phyloP scores from a whole-genome alignment of 345 rosid genomes.

The Melaleuca quinquenervia region DNA sequence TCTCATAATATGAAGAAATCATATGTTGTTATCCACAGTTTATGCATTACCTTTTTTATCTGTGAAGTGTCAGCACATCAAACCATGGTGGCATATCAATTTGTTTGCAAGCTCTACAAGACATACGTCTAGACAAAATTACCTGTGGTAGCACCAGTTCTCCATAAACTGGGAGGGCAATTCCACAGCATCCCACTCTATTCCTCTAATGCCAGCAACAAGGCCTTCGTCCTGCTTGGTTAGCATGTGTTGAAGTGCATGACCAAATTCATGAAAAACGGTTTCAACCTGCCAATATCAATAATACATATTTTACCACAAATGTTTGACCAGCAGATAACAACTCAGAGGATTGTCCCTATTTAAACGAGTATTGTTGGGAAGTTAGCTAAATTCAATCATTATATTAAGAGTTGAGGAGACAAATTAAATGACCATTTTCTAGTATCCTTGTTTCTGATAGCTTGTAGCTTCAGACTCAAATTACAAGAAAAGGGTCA shows the following conservation, averaged over 20 bases:
- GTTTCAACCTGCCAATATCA: constrained; percentile 62
- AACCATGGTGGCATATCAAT: background rate
- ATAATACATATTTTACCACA: background rate
- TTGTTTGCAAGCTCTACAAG: background rate
- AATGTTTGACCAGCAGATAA: background rate
- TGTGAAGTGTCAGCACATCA: background rate
- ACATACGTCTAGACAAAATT: background rate
- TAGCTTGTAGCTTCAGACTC: background rate
- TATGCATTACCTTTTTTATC: background rate
- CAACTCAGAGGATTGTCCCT: background rate
- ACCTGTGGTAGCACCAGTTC: constrained; percentile 99
- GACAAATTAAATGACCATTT: background rate
- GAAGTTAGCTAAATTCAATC: background rate
- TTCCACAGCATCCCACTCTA: constrained; percentile 97
- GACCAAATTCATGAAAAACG: constrained; percentile 96
- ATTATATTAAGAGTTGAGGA: background rate
- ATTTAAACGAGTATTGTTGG: background rate
- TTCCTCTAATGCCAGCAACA: constrained; percentile 76
- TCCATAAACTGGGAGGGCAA: constrained; percentile 96
- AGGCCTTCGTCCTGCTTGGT: constrained; percentile 86
- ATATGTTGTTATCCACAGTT: background rate
- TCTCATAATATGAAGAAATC: background rate
- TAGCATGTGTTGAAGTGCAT: constrained; percentile 94
- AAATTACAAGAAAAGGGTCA: background rate
- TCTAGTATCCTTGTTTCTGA: background rate